Percentiles rank a stretch among this genome's conserved stretches.
Conservation (phyloP, 257 asterid species). For the Jasminum sambac region DNA sequence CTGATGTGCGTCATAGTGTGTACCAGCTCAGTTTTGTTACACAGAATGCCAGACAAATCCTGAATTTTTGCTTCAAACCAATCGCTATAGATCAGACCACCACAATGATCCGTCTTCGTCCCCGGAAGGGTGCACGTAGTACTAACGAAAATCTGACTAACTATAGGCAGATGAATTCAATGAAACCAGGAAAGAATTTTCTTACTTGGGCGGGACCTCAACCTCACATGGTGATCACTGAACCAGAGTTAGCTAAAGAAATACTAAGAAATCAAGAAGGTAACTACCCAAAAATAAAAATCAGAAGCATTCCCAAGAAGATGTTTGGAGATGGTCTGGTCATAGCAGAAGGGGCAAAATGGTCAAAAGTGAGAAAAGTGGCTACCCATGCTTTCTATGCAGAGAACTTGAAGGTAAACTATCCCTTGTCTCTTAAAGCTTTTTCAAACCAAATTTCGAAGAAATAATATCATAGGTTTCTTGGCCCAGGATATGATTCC, state of each 20-base stretch:
- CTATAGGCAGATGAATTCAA: background rate
- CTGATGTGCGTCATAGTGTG: too few species aligned
- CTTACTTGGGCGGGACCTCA: slow-evolving; percentile 48
- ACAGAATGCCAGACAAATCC: too few species aligned
- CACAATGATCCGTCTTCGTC: too few species aligned
- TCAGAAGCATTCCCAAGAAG: slow-evolving; percentile 31
- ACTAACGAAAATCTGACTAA: too few species aligned
- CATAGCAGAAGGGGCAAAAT: slow-evolving; percentile 42
- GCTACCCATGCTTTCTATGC: slow-evolving; percentile 70
- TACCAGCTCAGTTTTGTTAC: too few species aligned
- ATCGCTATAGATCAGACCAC: too few species aligned
- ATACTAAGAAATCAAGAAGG: slow-evolving; percentile 46
- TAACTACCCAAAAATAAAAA: slow-evolving; percentile 31
- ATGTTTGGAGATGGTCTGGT: slow-evolving; percentile 53
- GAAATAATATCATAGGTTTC: background rate
- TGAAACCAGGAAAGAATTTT: slow-evolving; percentile 46
- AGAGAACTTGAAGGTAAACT: slow-evolving; percentile 49
- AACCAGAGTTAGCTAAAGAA: slow-evolving; percentile 52
- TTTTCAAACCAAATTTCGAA: background rate
- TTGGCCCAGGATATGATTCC: slow-evolving; percentile 51
- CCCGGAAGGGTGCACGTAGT: too few species aligned
- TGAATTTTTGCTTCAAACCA: too few species aligned
- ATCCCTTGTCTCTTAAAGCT: background rate
- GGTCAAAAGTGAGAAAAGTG: slow-evolving; percentile 51
- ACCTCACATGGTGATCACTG: slow-evolving; percentile 58